phyloP scores from a whole-genome alignment of 768 basidiomycete genomes.

The Boletus rubroflammeus region DNA sequence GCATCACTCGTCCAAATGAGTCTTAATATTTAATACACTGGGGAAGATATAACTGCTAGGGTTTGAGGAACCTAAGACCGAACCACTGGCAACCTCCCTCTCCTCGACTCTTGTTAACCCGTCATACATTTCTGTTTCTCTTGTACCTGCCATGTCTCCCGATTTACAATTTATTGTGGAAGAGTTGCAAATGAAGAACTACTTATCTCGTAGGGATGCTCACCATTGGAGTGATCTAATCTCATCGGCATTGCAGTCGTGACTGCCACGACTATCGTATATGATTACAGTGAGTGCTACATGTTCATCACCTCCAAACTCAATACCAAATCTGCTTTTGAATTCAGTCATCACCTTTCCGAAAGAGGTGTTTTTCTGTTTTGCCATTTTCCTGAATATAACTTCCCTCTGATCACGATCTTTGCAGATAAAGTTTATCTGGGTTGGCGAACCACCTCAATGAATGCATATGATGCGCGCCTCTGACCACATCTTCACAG shows the following conservation, averaged over 20 bases:
- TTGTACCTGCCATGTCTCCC: slow-evolving; percentile 9
- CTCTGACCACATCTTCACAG: slow-evolving; percentile 6
- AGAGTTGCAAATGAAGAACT: background rate
- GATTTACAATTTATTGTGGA: slow-evolving; percentile 1
- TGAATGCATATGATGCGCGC: background rate
- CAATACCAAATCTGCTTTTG: background rate
- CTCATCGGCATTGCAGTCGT: slow-evolving; percentile 12
- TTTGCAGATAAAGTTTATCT: slow-evolving; percentile 3
- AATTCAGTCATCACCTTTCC: slow-evolving; percentile 14
- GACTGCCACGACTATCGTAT: background rate
- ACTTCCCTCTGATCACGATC: background rate
- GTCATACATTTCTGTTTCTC: too few species aligned
- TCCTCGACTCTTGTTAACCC: too few species aligned
- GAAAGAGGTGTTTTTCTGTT: slow-evolving; percentile 9
- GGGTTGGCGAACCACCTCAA: slow-evolving; percentile 10
- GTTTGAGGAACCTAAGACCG: too few species aligned
- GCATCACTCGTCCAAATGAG: too few species aligned
- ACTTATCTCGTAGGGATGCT: slow-evolving; percentile 2
- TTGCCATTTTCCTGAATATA: background rate
- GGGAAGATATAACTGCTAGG: too few species aligned
- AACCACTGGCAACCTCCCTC: too few species aligned
- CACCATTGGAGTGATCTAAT: background rate
- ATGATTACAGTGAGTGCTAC: background rate
- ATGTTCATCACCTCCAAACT: background rate
- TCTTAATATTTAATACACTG: too few species aligned